Conservation (phyloP, 1,139 yeast genomes). For the Geotrichum citri-aurantii region DNA sequence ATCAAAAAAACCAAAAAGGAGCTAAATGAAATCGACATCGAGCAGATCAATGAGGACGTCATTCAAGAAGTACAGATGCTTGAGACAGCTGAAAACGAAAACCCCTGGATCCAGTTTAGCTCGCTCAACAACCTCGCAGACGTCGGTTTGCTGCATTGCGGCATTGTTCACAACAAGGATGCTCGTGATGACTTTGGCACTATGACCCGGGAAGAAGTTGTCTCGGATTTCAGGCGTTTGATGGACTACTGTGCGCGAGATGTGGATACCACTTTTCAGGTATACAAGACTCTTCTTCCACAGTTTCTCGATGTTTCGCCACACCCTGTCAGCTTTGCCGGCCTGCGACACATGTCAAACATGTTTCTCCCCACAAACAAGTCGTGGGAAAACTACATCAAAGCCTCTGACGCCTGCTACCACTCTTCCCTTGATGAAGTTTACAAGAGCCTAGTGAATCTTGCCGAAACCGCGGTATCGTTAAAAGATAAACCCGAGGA, state of each 20-base stretch:
- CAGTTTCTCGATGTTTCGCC: conserved; percentile 64
- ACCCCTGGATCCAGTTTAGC: conserved; percentile 75
- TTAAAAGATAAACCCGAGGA: conserved; percentile 36
- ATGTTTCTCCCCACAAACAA: conserved; percentile 74
- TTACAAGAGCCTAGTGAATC: conserved; percentile 49
- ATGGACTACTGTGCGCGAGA: conserved; percentile 83
- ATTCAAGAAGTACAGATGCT: background rate
- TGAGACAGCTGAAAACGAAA: conserved; percentile 26
- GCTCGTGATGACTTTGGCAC: conserved; percentile 60
- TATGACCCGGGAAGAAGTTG: conserved; percentile 49
- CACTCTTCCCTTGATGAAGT: conserved; percentile 54
- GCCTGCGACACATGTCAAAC: conserved; percentile 69
- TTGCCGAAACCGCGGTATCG: conserved; percentile 56
- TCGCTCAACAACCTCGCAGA: conserved; percentile 76
- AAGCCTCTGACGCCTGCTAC: conserved; percentile 63
- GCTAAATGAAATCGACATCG: conserved; percentile 11
- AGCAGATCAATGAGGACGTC: conserved; percentile 5
- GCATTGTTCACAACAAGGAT: conserved; percentile 58
- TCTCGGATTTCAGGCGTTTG: conserved; percentile 51
- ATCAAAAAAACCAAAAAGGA: conserved; percentile 24
- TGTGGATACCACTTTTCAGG: conserved; percentile 67
- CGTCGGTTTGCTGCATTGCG: conserved; percentile 78
- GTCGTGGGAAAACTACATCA: conserved; percentile 65
- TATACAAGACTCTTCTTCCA: conserved; percentile 66
- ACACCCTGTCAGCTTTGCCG: conserved; percentile 94